Evolutionary conservation across 2,329 filamentous ascomycete species (phyloP).

Genomic region (Diaporthe ampelina): DNA sequence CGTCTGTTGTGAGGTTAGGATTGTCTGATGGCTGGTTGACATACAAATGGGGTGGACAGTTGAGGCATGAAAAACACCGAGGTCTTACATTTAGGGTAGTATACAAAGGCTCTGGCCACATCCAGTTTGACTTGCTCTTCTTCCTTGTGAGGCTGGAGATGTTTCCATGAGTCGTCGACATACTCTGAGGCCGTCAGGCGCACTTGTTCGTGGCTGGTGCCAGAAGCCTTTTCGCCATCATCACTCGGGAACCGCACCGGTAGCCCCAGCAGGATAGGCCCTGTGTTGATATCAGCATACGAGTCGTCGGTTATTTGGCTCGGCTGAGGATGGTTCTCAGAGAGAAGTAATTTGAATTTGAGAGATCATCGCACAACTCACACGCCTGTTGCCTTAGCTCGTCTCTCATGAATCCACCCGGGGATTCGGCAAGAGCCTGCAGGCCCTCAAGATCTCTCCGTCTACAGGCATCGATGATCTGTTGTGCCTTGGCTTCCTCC

Average conservation of each 20-base stretch:
- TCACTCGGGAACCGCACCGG: constrained; percentile 44
- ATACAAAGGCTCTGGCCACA: constrained; percentile 96
- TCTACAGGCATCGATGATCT: constrained; percentile 73
- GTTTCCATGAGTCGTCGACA: constrained; percentile 62
- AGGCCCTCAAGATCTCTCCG: constrained; percentile 69
- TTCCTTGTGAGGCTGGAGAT: constrained; percentile 83
- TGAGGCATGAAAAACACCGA: neutral
- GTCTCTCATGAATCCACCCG: constrained; percentile 78
- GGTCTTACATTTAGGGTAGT: constrained; percentile 85
- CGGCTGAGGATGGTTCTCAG: too few relatives aligned
- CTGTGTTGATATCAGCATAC: constrained; percentile 54
- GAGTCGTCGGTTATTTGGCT: neutral
- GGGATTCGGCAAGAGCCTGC: constrained; percentile 70
- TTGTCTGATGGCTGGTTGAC: neutral
- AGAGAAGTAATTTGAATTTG: constrained; percentile 1
- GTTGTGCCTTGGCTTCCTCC: constrained; percentile 53
- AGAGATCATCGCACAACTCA: constrained; percentile 63
- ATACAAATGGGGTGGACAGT: too few relatives aligned
- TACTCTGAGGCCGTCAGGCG: constrained; percentile 26
- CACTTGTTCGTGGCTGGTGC: constrained; percentile 42
- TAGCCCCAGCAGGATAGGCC: constrained; percentile 72
- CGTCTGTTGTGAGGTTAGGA: constrained; percentile 62
- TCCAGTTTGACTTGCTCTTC: constrained; percentile 94
- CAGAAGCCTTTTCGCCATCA: constrained; percentile 42
- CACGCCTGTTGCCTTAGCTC: constrained; percentile 80